These are phyloP conservation scores for Starmerella lactis-condensi DNA, from an alignment of 805 yeast genomes.

Conservation along the genomic window DNA sequence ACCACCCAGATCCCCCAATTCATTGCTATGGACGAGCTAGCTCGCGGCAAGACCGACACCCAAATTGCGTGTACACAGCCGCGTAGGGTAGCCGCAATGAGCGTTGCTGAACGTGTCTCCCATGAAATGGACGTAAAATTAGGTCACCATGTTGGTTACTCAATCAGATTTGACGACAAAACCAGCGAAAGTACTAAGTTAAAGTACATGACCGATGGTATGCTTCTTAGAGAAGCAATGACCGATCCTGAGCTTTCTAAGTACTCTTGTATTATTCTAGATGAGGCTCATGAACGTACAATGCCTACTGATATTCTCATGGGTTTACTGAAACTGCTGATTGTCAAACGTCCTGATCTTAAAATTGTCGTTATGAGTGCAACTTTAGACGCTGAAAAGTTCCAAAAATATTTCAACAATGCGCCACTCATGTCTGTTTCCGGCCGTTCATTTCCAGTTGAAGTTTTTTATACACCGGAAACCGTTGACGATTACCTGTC, in stretches of 20 bases:
- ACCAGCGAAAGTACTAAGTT: conserved; percentile 63
- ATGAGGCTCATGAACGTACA: conserved; percentile 97
- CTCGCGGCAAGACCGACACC: conserved; percentile 52
- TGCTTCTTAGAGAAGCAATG: conserved; percentile 94
- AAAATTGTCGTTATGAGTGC: conserved; percentile 95
- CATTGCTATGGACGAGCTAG: conserved; percentile 80
- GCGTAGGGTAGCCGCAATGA: conserved; percentile 95
- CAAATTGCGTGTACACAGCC: conserved; percentile 94
- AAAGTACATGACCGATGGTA: conserved; percentile 97
- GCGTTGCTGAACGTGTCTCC: conserved; percentile 50
- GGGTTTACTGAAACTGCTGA: conserved; percentile 80
- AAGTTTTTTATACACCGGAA: conserved; percentile 90
- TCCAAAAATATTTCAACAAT: conserved; percentile 69
- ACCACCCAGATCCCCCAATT: conserved; percentile 97
- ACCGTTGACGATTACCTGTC: conserved; percentile 88
- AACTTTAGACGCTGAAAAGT: conserved; percentile 90
- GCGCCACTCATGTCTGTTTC: conserved; percentile 95
- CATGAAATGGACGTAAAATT: conserved; percentile 87
- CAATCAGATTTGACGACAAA: conserved; percentile 82
- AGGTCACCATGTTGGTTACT: conserved; percentile 91
- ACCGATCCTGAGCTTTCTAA: conserved; percentile 66
- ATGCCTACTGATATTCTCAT: conserved; percentile 88
- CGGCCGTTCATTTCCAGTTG: conserved; percentile 95
- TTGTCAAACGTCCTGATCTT: conserved; percentile 63
- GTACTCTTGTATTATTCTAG: conserved; percentile 80